phyloP scores from a whole-genome alignment of 176 grass and related monocot species.

The Oryza coarctata region DNA sequence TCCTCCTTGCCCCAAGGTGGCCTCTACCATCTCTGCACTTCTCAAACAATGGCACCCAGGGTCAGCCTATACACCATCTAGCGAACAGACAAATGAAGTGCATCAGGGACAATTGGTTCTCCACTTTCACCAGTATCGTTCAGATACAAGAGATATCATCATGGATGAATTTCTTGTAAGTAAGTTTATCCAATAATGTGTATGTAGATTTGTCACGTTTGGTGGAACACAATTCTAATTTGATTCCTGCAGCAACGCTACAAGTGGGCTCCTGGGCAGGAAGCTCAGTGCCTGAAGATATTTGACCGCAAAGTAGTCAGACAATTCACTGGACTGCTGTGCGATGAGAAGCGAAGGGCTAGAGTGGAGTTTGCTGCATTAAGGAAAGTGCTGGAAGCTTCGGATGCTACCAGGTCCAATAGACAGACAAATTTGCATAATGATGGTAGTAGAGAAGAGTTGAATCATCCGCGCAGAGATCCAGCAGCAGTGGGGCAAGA shows the following conservation, averaged over 20 bases:
- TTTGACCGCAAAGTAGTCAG: constrained; percentile 35
- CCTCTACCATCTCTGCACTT: constrained; percentile 46
- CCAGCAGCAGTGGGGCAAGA: background rate
- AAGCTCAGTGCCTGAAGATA: constrained; percentile 40
- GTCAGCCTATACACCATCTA: too few species aligned
- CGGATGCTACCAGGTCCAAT: constrained; percentile 19
- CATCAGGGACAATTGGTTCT: constrained; percentile 32
- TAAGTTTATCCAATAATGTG: constrained; percentile 12
- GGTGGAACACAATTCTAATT: constrained; percentile 17
- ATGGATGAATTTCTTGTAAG: constrained; percentile 48
- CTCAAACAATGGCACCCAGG: constrained; percentile 49
- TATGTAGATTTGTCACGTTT: constrained; percentile 24
- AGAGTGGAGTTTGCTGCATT: constrained; percentile 26
- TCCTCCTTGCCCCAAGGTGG: constrained; percentile 39
- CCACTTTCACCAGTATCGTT: constrained; percentile 37
- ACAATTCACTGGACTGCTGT: constrained; percentile 36
- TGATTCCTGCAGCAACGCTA: constrained; percentile 32
- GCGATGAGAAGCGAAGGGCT: constrained; percentile 45
- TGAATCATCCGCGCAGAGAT: constrained; percentile 15
- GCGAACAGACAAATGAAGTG: constrained; percentile 21
- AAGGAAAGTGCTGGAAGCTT: constrained; percentile 32
- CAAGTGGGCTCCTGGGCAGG: constrained; percentile 38
- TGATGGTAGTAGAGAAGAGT: constrained; percentile 12
- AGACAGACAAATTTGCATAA: constrained; percentile 21
- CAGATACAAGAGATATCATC: constrained; percentile 33